Evolutionary conservation across 2,329 filamentous ascomycete genomes (phyloP), one percentile per base, ranked within the genome.

Genomic region (Aspergillus awamori): DNA sequence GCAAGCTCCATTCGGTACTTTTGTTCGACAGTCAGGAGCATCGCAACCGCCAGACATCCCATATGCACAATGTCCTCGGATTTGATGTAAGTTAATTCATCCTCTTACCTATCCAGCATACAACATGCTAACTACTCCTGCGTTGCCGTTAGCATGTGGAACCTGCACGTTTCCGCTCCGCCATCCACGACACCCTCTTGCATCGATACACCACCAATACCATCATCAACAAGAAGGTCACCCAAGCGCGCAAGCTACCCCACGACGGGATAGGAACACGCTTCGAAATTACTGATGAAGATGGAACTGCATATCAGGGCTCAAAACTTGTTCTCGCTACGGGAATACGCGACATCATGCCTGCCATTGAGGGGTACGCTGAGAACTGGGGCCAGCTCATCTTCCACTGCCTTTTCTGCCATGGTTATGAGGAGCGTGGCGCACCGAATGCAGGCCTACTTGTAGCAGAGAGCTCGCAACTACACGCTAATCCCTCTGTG

Each of bases 1-100:
- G 84, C 11, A 83, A 86, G n/a, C 78, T 81, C 13, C 78, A 83
- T 5, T 81, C 79, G 3, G 80, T 80, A 1, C 72, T 86, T 3
- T 68, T 86, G n/a, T 81, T 86, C 49, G 84, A 86, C 69, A 85
- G 82, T 4, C 83, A 80, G 11, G 76, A 78, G 41, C 86, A 86
- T 62, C 80, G 84, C 38, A 86, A 86, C 63, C 77, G 55, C 0
- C 72, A 76, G 0, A 85, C 84, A 0, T 72, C 82, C n/a, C 80
- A 84, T 63, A 81, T 85, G 77, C 84, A 86, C 69, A 84, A 86
- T 65, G 80, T 86, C 0, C 67, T 85, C 5, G 83, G 83, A 10
- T 48, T 48, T 11, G 45, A 48, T 48, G 45, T 48, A 22, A 6
- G 20, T 15, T 4, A 10, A 4, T 22, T 45, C 15, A 8, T 0